These are phyloP conservation scores for Eucalyptus erythrocorys DNA, from an alignment of 345 rosid species.

Conservation along the genomic window DNA sequence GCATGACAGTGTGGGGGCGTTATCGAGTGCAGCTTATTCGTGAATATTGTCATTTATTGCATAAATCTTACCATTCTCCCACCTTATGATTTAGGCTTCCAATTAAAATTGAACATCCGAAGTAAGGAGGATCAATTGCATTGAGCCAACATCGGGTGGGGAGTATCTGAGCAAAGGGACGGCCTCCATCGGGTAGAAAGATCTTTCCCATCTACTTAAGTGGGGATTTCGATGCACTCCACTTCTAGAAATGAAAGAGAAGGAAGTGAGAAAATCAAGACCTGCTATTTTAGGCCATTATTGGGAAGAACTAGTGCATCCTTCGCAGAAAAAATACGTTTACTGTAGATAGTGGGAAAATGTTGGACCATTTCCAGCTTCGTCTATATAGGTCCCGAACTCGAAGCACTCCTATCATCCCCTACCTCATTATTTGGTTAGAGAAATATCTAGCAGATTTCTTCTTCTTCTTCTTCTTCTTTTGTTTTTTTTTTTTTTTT, in stretches of 20 bases:
- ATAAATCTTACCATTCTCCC: not conserved
- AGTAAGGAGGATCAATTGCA: not conserved
- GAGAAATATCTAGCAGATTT: not conserved
- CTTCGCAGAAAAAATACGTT: not conserved
- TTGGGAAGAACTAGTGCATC: not conserved
- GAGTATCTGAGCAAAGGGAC: not conserved
- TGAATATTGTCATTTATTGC: not conserved
- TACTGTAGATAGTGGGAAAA: not conserved
- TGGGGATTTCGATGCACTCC: not conserved
- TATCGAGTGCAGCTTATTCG: not conserved
- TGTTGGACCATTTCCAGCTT: not conserved
- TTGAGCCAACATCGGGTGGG: not conserved
- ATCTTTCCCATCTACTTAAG: not conserved
- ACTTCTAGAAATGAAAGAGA: not conserved
- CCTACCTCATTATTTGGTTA: not conserved
- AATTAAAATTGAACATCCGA: not conserved
- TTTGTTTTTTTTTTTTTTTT: no score
- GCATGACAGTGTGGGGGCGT: rapidly evolving
- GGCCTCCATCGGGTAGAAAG: not conserved
- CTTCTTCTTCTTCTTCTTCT: not conserved
- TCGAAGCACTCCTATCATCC: not conserved
- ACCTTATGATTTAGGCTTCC: not conserved
- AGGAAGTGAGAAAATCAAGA: not conserved
- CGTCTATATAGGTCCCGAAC: not conserved
- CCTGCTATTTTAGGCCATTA: not conserved